Conservation (phyloP, 2,329 filamentous ascomycete genomes). For the Incumbomyces delicatus region DNA sequence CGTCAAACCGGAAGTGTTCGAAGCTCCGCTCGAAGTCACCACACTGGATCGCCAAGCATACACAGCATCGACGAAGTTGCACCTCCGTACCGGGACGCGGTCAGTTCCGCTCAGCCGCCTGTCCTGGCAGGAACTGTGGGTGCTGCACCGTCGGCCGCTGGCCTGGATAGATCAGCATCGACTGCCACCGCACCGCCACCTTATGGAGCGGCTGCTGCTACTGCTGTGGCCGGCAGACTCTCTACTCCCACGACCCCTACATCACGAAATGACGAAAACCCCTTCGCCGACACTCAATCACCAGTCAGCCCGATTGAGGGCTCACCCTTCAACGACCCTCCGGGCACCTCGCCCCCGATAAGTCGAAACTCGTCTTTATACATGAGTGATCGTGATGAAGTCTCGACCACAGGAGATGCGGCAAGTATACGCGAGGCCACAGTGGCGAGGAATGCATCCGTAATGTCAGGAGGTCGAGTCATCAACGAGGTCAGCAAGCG, state of each 20-base stretch:
- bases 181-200: conserved; percentile 19
- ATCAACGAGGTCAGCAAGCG: neutral
- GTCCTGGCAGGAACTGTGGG: neutral
- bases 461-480: conserved; percentile 6
- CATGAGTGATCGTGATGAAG: conserved; percentile 13
- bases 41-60: conserved; percentile 14
- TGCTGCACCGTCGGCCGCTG: conserved; percentile 8
- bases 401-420: conserved; percentile 12
- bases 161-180: conserved; percentile 15
- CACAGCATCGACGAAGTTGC: conserved; percentile 20
- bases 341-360: conserved; percentile 8
- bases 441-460: conserved; percentile 17
- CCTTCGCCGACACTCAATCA: conserved; percentile 15
- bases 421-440: conserved; percentile 18
- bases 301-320: conserved; percentile 18
- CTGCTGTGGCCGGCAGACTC: no score
- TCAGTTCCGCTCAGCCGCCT: conserved; percentile 7
- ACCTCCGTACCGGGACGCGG: conserved; percentile 20
- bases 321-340: conserved; percentile 19
- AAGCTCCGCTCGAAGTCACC: conserved; percentile 9
- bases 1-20: conserved; percentile 16
- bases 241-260: conserved; percentile 3
- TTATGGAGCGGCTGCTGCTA: conserved; percentile 7
- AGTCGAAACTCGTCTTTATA: conserved; percentile 17
- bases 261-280: conserved; percentile 11